Conservation (phyloP, 352 stramenopile genomes). For the Phytophthora litchii region DNA sequence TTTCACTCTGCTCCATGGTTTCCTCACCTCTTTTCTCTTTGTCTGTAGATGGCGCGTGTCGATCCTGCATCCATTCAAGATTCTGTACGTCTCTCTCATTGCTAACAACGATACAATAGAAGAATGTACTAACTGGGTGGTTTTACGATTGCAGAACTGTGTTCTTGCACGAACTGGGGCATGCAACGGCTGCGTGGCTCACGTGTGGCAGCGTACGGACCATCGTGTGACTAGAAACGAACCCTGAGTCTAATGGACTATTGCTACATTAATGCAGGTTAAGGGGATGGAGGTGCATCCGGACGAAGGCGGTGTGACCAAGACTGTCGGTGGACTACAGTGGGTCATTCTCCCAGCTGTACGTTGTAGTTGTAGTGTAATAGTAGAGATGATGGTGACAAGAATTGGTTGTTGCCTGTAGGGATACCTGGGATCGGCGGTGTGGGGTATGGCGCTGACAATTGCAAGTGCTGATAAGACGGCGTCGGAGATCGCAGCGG, state of each 20-base stretch:
- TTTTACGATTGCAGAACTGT: constrained; percentile 59
- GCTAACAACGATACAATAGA: background rate
- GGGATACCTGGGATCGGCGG: constrained; percentile 85
- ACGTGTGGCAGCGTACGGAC: constrained; percentile 75
- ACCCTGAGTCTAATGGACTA: background rate
- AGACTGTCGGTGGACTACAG: constrained; percentile 70
- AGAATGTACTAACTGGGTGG: background rate
- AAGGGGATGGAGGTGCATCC: constrained; percentile 90
- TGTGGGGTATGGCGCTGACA: constrained; percentile 88
- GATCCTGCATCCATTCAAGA: constrained; percentile 90
- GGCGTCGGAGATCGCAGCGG: constrained; percentile 72
- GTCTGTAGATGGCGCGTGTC: constrained; percentile 79
- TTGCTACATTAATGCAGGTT: constrained; percentile 46
- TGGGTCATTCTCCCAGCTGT: constrained; percentile 82
- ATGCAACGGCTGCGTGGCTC: constrained; percentile 84
- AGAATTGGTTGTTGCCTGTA: constrained; percentile 18
- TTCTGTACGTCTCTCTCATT: constrained; percentile 58
- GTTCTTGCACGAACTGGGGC: constrained; percentile 87
- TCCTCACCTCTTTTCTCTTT: constrained; percentile 1
- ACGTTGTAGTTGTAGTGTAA: constrained; percentile 17
- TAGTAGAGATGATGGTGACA: background rate
- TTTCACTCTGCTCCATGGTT: background rate
- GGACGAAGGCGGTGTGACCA: constrained; percentile 89
- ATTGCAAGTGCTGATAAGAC: constrained; percentile 71
- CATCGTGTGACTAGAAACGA: background rate